Base-by-base conservation (phyloP, 2,329 filamentous ascomycete species). In the Arthrobotrys sinensis region DNA sequence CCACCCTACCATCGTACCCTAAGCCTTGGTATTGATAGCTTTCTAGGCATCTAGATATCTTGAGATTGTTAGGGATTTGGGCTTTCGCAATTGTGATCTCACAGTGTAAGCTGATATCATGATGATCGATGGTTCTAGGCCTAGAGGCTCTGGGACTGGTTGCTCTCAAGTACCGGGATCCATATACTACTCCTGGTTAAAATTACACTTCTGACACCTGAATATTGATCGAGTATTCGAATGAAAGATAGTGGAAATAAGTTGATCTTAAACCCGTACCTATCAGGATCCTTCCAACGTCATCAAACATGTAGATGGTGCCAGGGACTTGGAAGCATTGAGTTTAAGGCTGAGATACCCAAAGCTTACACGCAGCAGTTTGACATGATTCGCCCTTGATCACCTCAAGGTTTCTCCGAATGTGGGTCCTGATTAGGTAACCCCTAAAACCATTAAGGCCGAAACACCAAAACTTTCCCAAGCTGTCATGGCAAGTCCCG, bases 351-450 rank as follows among this genome's bases (percentile, higher is more conserved):
- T 64, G 60, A 48, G 43, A 48, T 36, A n/a, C n/a, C 10, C 16
- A 50, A 48, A 50, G 4, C 16, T 21, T 7, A 5, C 2, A 21
- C n/a, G 16, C 12, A n/a, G 45, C 19, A 4, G 14, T 19, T 4
- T 16, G 6, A 36, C n/a, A 11, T 66, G 16, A 67, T 75, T 67
- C 60, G 71, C 36, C 48, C 19, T 76, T 65, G 55, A 21, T 28
- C 24, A 28, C n/a, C 28, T 5, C n/a, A 76, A 76, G 65, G 66
- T 76, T 76, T 70, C 65, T 52, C 72, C 72, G 72, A 70, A 34
- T 38, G 24, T 57, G 57, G 46, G 40, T 21, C 28, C 4, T 57
- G 65, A 55, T 76, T 76, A 76, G 43, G 48, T 76, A 70, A 76
- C 21, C 34, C 46, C 40, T 57, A 70, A 55, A 32, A 10, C 57